phyloP scores from a whole-genome alignment of 306 rosid species.

The barrel medic (Medicago truncatula) region DNA sequence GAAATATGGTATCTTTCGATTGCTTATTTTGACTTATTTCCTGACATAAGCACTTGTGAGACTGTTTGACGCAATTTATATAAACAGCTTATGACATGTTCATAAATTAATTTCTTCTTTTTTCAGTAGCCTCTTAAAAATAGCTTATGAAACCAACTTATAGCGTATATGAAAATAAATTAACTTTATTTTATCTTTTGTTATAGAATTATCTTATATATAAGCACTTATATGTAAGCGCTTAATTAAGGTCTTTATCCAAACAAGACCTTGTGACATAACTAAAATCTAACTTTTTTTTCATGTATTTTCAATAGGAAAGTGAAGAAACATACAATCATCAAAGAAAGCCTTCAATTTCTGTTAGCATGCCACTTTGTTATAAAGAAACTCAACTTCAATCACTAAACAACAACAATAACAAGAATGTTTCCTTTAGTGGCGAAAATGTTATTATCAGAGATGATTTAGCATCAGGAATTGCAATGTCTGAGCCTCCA shows the following conservation, averaged over 20 bases:
- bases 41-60: neutral
- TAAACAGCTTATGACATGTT: neutral
- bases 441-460: slow-evolving; percentile 45
- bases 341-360: slow-evolving; percentile 60
- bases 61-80: neutral
- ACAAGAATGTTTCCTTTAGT: slow-evolving; percentile 49
- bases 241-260: neutral
- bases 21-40: neutral
- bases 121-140: neutral
- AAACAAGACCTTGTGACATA: neutral
- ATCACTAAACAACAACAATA: neutral
- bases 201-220: too few species aligned
- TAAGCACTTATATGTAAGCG: neutral
- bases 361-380: slow-evolving; percentile 82
- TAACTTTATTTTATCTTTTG: too few species aligned
- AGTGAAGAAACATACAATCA: slow-evolving; percentile 47
- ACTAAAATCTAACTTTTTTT: slow-evolving; percentile 9
- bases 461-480: slow-evolving; percentile 20
- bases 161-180: too few species aligned
- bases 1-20: neutral
- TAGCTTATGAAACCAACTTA: too few species aligned
- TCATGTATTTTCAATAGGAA: slow-evolving; percentile 49
- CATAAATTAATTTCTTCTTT: too few species aligned
- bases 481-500: slow-evolving; percentile 35
- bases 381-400: slow-evolving; percentile 46